Percentiles rank a stretch among this genome's conserved stretches.
These are phyloP conservation scores for Entoloma clypeatum DNA, from an alignment of 1,284 basidiomycete genomes.

Conservation along the genomic window DNA sequence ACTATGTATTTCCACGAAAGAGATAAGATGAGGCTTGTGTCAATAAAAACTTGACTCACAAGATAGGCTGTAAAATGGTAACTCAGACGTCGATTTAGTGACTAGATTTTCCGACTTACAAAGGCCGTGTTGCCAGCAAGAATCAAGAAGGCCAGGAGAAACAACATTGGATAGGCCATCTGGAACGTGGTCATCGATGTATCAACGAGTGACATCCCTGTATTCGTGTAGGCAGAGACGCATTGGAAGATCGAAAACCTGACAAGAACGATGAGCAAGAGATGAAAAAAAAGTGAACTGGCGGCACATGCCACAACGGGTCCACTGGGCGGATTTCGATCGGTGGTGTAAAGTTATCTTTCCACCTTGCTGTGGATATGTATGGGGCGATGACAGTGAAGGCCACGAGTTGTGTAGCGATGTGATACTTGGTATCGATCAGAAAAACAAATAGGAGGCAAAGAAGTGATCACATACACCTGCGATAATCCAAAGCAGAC, in stretches of 20 bases:
- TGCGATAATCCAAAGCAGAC: conserved; percentile 74
- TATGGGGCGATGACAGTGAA: conserved; percentile 81
- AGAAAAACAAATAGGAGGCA: conserved; percentile 21
- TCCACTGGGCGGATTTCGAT: conserved; percentile 50
- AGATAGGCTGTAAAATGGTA: conserved; percentile 53
- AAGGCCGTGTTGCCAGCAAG: conserved; percentile 91
- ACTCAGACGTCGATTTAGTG: not conserved
- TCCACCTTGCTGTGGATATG: conserved; percentile 54
- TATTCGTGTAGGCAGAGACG: conserved; percentile 87
- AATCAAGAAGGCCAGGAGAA: conserved; percentile 64
- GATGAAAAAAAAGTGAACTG: not conserved
- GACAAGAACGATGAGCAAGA: conserved; percentile 1
- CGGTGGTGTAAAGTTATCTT: conserved; percentile 51
- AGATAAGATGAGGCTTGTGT: not conserved
- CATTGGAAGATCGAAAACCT: conserved; percentile 90
- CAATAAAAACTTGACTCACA: conserved; percentile 44
- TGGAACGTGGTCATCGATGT: conserved; percentile 88
- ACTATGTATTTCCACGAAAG: conserved; percentile 28
- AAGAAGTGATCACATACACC: conserved; percentile 37
- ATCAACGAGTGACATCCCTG: conserved; percentile 88
- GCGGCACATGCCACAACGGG: conserved; percentile 50
- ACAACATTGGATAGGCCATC: conserved; percentile 77
- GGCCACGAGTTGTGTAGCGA: conserved; percentile 61
- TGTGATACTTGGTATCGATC: conserved; percentile 56
- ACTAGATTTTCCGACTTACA: conserved; percentile 46